Percentiles rank a stretch among this genome's conserved stretches.
Conservation (phyloP, 2,329 filamentous ascomycete genomes). For the Westerdykella aurantiaca region DNA sequence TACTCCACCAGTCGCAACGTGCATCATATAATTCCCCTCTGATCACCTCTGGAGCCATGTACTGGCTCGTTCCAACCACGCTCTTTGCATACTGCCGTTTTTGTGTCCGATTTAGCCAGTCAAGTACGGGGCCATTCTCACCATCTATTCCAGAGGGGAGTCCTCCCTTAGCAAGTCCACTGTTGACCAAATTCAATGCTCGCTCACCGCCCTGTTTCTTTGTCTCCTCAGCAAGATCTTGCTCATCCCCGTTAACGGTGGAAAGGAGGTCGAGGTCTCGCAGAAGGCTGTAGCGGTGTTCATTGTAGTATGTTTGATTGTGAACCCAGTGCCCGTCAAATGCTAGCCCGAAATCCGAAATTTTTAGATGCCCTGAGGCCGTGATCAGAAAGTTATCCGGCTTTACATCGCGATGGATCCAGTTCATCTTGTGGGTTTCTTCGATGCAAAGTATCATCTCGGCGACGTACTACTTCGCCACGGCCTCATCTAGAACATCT, state of each 20-base stretch:
- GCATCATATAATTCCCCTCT: constrained; percentile 79
- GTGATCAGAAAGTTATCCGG: constrained; percentile 95
- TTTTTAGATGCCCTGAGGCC: constrained; percentile 82
- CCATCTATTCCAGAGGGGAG: constrained; percentile 18
- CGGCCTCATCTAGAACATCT: constrained; percentile 70
- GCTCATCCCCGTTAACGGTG: constrained; percentile 63
- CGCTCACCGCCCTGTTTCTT: constrained; percentile 49
- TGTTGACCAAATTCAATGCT: constrained; percentile 37
- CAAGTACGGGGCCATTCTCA: constrained; percentile 28
- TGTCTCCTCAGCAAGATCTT: constrained; percentile 56
- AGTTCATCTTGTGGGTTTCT: constrained; percentile 78
- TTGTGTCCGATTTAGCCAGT: constrained; percentile 42
- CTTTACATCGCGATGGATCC: constrained; percentile 95
- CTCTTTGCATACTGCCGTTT: constrained; percentile 72
- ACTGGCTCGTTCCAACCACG: constrained; percentile 91
- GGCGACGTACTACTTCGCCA: constrained; percentile 80
- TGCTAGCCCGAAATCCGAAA: constrained; percentile 91
- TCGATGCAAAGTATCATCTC: constrained; percentile 96
- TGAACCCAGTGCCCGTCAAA: constrained; percentile 96
- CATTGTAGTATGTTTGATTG: constrained; percentile 78
- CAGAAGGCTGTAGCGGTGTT: constrained; percentile 72
- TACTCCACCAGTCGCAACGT: constrained; percentile 94
- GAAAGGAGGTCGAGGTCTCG: constrained; percentile 62
- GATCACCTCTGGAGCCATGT: constrained; percentile 96
- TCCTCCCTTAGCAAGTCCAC: constrained; percentile 12